Conservation (phyloP, 192 early-diverging fungal species). For the Umbelopsis ramanniana region DNA sequence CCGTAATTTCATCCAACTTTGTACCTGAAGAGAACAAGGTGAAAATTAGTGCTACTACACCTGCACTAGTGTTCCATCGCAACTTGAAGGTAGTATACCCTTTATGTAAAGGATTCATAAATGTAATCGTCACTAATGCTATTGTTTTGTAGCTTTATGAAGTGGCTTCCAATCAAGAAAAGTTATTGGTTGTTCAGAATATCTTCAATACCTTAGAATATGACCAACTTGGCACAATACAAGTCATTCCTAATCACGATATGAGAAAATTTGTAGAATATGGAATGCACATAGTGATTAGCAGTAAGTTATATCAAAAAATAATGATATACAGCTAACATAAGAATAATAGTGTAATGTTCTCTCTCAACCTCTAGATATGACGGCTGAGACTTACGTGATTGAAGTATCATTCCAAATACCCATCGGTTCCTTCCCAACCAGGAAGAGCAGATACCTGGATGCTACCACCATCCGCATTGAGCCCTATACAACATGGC, state of each 20-base stretch:
- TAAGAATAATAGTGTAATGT: neutral
- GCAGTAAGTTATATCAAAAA: conserved; percentile 24
- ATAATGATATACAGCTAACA: too few species aligned
- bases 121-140: neutral
- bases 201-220: neutral
- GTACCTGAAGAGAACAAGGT: conserved; percentile 30
- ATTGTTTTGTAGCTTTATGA: neutral
- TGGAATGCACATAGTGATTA: conserved; percentile 36
- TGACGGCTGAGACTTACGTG: conserved; percentile 40
- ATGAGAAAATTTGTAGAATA: conserved; percentile 26
- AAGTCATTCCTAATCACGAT: neutral
- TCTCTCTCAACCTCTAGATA: conserved; percentile 29
- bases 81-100: conserved; percentile 35
- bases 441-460: conserved; percentile 24
- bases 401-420: conserved; percentile 48
- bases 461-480: conserved; percentile 30
- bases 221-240: neutral
- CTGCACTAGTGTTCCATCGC: conserved; percentile 50
- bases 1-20: conserved; percentile 13
- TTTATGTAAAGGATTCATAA: neutral
- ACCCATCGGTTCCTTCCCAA: conserved; percentile 45
- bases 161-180: neutral
- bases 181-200: conserved; percentile 8
- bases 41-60: conserved; percentile 30
- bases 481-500: conserved; percentile 39